Percentiles rank a stretch among this genome's conserved stretches.
These are phyloP conservation scores for Tetrahymena thermophila DNA, from an alignment of 73 alveolate genomes.

Conservation along the genomic window DNA sequence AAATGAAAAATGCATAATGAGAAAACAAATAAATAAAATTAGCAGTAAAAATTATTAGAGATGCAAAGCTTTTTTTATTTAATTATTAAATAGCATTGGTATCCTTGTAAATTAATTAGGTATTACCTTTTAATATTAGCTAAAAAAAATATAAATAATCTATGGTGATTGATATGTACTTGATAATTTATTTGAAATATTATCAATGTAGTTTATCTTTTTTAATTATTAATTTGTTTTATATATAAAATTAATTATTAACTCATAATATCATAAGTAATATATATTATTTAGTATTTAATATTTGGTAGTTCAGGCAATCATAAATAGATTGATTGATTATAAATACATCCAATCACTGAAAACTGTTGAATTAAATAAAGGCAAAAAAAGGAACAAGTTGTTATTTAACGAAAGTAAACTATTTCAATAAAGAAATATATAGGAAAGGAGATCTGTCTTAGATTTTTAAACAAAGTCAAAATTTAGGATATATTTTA, in stretches of 20 bases:
- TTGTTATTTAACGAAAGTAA: not conserved
- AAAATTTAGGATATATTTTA: not conserved
- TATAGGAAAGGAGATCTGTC: not conserved
- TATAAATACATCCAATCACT: not conserved
- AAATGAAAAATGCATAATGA: not conserved
- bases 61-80: too few species aligned
- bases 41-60: not conserved
- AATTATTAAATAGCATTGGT: not conserved
- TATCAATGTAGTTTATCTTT: not conserved
- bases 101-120: not conserved
- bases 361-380: not conserved
- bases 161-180: not conserved
- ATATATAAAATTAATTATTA: too few species aligned
- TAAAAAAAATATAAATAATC: too few species aligned
- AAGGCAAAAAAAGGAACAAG: not conserved
- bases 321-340: not conserved
- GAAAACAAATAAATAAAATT: not conserved
- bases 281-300: not conserved
- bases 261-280: not conserved
- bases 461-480: not conserved
- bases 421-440: not conserved
- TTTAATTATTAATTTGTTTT: too few species aligned
- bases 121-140: too few species aligned
- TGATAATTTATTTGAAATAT: not conserved
- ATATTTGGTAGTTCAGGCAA: not conserved